Conservation (phyloP, 768 basidiomycete genomes). For the Cystobasidium tubakii region DNA sequence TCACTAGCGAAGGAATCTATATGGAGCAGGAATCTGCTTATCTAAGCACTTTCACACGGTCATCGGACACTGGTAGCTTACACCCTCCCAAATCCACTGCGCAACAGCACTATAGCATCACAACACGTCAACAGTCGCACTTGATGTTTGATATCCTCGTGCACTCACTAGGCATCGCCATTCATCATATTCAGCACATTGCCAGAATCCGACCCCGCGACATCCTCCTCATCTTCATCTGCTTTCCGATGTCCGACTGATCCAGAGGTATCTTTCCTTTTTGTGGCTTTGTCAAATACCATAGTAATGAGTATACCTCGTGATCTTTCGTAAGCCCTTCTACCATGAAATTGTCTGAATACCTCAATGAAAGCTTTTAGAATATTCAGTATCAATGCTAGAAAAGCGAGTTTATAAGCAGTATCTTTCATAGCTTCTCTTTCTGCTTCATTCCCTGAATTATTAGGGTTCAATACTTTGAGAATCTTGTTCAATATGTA, state of each 20-base stretch:
- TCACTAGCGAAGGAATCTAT: constrained; percentile 17
- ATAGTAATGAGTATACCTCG: constrained; percentile 22
- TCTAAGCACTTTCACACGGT: neutral
- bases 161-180: constrained; percentile 32
- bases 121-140: neutral
- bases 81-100: constrained; percentile 35
- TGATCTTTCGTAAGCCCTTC: constrained; percentile 10
- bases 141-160: neutral
- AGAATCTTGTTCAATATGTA: constrained; percentile 34
- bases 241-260: constrained; percentile 23
- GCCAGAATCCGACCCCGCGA: constrained; percentile 11
- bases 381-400: constrained; percentile 10
- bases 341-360: constrained; percentile 17
- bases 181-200: constrained; percentile 34
- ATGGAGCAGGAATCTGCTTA: neutral
- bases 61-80: neutral
- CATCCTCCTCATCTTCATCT: constrained; percentile 32
- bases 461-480: constrained; percentile 11
- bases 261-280: constrained; percentile 28
- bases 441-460: neutral
- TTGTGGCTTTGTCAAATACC: constrained; percentile 33
- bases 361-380: constrained; percentile 3
- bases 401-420: constrained; percentile 25
- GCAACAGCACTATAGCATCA: constrained; percentile 16
- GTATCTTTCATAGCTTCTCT: neutral